Conservation (phyloP, 306 rosid species). For the Urtica urens region DNA sequence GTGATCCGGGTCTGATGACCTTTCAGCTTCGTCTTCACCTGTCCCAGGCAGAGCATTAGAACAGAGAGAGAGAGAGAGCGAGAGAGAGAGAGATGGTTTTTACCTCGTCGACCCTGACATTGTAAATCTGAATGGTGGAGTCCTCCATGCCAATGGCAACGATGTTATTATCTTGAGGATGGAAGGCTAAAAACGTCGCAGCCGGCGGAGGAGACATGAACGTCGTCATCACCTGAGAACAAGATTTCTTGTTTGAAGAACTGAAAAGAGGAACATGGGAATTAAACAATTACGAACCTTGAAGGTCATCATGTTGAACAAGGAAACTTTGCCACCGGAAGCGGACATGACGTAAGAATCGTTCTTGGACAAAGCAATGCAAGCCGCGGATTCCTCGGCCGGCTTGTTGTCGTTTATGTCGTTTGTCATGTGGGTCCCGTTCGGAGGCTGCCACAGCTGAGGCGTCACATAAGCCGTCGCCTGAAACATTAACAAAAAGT, state of each 20-base stretch:
- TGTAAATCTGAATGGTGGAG: constrained; percentile 31
- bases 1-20: constrained; percentile 42
- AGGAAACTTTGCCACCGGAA: constrained; percentile 36
- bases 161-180: constrained; percentile 38
- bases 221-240: constrained; percentile 32
- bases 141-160: constrained; percentile 43
- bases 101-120: constrained; percentile 41
- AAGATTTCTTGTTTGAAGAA: background rate
- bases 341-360: constrained; percentile 43
- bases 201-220: constrained; percentile 38
- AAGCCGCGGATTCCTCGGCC: constrained; percentile 31
- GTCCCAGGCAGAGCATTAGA: constrained; percentile 9
- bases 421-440: constrained; percentile 32
- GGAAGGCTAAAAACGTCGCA: constrained; percentile 37
- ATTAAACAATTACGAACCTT: constrained; percentile 16
- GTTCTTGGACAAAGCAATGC: constrained; percentile 36
- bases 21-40: constrained; percentile 32
- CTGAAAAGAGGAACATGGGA: background rate
- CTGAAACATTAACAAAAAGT: constrained; percentile 12
- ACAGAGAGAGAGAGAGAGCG: background rate
- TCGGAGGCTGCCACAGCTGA: constrained; percentile 38
- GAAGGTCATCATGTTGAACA: constrained; percentile 40
- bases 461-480: constrained; percentile 30
- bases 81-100: background rate
- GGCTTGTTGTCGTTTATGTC: constrained; percentile 31